These are phyloP conservation scores for Metschnikowia continentalis DNA, from an alignment of 805 yeast genomes.

Conservation along the genomic window DNA sequence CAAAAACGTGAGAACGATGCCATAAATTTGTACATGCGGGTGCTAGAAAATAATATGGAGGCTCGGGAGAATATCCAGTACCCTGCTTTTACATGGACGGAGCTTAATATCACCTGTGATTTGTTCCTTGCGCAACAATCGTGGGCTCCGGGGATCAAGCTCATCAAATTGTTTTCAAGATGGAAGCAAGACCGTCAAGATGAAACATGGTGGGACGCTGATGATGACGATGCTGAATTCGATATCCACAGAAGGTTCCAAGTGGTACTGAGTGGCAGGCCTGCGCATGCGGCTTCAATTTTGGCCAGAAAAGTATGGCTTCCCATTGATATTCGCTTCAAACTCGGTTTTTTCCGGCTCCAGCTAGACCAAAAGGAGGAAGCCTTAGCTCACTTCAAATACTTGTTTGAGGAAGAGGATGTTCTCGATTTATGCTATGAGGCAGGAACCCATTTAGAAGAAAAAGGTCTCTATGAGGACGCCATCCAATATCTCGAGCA, in stretches of 20 bases:
- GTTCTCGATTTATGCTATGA: slow-evolving; percentile 70
- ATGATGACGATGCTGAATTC: slow-evolving; percentile 72
- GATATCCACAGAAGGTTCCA: slow-evolving; percentile 54
- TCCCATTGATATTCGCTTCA: slow-evolving; percentile 85
- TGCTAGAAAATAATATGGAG: slow-evolving; percentile 56
- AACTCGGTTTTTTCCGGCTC: slow-evolving; percentile 72
- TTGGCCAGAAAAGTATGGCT: slow-evolving; percentile 37
- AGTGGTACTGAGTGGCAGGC: slow-evolving; percentile 6
- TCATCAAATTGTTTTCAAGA: slow-evolving; percentile 68
- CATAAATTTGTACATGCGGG: slow-evolving; percentile 59
- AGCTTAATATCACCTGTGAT: slow-evolving; percentile 78
- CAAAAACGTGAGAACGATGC: slow-evolving; percentile 69
- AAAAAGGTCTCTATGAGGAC: slow-evolving; percentile 64
- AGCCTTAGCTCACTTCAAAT: slow-evolving; percentile 66
- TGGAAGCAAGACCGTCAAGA: slow-evolving; percentile 73
- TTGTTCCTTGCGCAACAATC: slow-evolving; percentile 67
- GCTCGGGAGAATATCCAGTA: slow-evolving; percentile 28
- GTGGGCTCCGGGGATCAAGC: slow-evolving; percentile 58
- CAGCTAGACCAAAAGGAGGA: slow-evolving; percentile 61
- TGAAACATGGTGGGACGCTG: slow-evolving; percentile 65
- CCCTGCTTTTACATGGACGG: slow-evolving; percentile 80
- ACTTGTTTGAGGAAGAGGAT: slow-evolving; percentile 52
- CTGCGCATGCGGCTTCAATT: slow-evolving; percentile 11
- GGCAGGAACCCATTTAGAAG: slow-evolving; percentile 72
- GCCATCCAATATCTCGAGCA: slow-evolving; percentile 64